These are phyloP conservation scores for Dittrichia graveolens DNA, from an alignment of 129 eudicot species.

Conservation along the genomic window DNA sequence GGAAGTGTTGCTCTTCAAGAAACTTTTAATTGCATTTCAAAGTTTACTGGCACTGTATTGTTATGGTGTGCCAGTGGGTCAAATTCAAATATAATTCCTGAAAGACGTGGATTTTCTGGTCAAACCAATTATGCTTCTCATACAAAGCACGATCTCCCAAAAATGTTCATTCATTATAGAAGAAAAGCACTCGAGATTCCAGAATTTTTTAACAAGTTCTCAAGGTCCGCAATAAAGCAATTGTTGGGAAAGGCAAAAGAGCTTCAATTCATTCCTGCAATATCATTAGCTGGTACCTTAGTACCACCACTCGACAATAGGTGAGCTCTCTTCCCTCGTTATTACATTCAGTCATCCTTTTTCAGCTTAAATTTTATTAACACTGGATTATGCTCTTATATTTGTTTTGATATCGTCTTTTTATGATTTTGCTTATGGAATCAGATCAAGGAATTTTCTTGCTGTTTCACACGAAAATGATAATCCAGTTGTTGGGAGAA, in stretches of 20 bases:
- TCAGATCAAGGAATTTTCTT: conserved; percentile 53
- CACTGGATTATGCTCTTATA: background rate
- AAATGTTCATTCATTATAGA: conserved; percentile 42
- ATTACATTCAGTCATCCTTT: background rate
- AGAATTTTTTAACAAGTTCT: conserved; percentile 49
- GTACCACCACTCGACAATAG: conserved; percentile 64
- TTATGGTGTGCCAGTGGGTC: conserved; percentile 61
- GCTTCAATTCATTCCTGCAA: conserved; percentile 56
- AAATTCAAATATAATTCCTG: conserved; percentile 32
- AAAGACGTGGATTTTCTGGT: conserved; percentile 25
- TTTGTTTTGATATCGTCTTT: background rate
- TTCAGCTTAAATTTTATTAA: background rate
- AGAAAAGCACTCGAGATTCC: conserved; percentile 50
- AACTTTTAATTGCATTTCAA: conserved; percentile 63
- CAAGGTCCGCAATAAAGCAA: conserved; percentile 49
- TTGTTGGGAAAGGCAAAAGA: conserved; percentile 50
- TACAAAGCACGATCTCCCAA: conserved; percentile 33
- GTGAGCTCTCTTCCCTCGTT: conserved; percentile 44
- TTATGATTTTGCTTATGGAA: conserved; percentile 8
- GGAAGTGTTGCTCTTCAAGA: conserved; percentile 64
- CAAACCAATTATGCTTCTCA: conserved; percentile 36
- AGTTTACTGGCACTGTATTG: conserved; percentile 54
- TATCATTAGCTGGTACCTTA: conserved; percentile 65
- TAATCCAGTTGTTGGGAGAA: conserved; percentile 40
- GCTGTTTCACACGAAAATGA: conserved; percentile 57